Conservation (phyloP, 345 rosid genomes). For the Nasturtium officinale region DNA sequence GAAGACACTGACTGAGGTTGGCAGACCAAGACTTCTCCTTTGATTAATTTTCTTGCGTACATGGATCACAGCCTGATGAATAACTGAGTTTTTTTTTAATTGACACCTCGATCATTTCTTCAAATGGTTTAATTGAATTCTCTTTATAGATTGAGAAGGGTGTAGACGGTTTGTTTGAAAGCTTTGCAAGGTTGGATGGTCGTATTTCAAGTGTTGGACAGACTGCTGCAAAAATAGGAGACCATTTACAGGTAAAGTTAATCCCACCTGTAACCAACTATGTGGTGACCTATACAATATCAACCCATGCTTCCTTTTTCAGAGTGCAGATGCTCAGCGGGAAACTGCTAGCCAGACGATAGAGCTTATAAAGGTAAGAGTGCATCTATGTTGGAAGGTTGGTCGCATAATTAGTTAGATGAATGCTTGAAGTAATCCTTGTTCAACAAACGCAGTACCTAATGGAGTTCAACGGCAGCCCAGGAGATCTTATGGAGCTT, state of each 20-base stretch:
- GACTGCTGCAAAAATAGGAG: constrained; percentile 99
- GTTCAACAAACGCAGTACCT: constrained; percentile 67
- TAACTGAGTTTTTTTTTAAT: neutral
- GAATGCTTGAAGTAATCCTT: constrained; percentile 24
- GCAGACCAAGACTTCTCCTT: constrained; percentile 29
- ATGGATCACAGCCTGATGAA: constrained; percentile 12
- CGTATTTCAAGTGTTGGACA: constrained; percentile 99
- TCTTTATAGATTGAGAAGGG: constrained; percentile 79
- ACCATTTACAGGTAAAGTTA: constrained; percentile 83
- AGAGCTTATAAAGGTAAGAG: constrained; percentile 87
- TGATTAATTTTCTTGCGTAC: neutral
- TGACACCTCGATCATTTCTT: neutral
- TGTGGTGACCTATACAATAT: constrained; percentile 17
- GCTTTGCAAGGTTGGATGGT: constrained; percentile 89
- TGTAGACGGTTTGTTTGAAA: constrained; percentile 87
- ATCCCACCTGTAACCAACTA: constrained; percentile 10
- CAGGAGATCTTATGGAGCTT: constrained; percentile 98
- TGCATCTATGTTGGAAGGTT: constrained; percentile 19
- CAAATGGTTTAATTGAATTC: constrained; percentile 8
- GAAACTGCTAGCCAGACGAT: constrained; percentile 98
- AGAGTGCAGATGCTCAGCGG: constrained; percentile 99
- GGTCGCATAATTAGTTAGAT: constrained; percentile 13
- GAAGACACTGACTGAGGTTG: constrained; percentile 90
- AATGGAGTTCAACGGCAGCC: constrained; percentile 98
- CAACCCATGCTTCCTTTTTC: constrained; percentile 38